Evolutionary conservation across 2,329 filamentous ascomycete species (phyloP).

Genomic region (Aspergillus sp.): DNA sequence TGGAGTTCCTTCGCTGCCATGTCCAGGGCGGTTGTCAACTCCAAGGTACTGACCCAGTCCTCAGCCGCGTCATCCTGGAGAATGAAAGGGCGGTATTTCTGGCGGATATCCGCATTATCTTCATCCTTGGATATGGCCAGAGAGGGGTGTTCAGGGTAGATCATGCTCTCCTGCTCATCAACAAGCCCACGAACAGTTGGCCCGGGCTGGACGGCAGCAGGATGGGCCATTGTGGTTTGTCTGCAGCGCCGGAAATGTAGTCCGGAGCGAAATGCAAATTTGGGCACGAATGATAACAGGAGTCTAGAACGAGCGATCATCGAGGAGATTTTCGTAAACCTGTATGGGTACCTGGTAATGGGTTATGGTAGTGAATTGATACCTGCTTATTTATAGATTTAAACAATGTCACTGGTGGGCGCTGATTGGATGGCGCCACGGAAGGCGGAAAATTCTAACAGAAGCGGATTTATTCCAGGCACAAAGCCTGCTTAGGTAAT

Average conservation of each 20-base stretch:
- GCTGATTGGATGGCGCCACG: too few species aligned
- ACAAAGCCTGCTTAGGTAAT: too few species aligned
- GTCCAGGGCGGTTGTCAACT: constrained; percentile 49
- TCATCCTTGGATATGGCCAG: constrained; percentile 43
- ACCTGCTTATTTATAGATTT: constrained; percentile 3
- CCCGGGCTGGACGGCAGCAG: constrained; percentile 6
- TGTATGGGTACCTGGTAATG: not conserved
- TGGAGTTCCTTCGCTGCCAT: constrained; percentile 48
- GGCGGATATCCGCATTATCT: constrained; percentile 44
- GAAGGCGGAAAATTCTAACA: too few species aligned
- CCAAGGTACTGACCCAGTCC: constrained; percentile 56
- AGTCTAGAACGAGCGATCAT: constrained; percentile 3
- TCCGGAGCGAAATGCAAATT: constrained; percentile 1
- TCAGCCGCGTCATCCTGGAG: constrained; percentile 35
- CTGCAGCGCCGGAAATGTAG: constrained; percentile 2
- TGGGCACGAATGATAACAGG: not conserved
- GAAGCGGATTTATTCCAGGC: too few species aligned
- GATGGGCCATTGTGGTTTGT: constrained; percentile 6
- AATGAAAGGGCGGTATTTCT: constrained; percentile 56
- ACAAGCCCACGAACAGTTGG: too few species aligned
- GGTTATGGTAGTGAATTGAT: not conserved
- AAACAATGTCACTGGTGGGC: constrained; percentile 5
- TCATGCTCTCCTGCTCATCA: too few species aligned
- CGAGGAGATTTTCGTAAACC: not conserved
- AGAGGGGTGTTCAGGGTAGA: too few species aligned